Evolutionary conservation across 148 eudicot species (phyloP), one percentile per base, ranked within the genome.

Genomic region (Limonium bicolor): DNA sequence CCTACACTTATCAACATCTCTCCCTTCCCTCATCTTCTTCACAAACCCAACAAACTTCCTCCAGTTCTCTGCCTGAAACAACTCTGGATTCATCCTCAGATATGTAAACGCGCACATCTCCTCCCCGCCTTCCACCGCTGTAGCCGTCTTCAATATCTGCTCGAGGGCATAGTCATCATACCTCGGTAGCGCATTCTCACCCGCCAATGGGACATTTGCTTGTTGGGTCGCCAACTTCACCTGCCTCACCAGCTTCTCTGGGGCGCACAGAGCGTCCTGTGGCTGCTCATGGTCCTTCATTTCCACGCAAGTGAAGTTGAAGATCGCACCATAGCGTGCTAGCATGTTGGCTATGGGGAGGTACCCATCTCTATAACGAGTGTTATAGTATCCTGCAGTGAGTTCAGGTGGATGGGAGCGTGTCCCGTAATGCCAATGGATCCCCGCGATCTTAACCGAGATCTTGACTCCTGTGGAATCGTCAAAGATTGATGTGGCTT

Each of bases 241-340:
- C 54, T 90, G 97, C 60, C 50, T 65, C 1, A 90, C 97, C 1
- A 90, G 80, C 50, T 77, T 80, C 71, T 83, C 97, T 0, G 97
- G 97, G 4, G 82, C 84, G 44, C 97, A 90, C 9, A 52, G 51
- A 0, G 97, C 97, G 2, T 90, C 93, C 51, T 84, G 94, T 0
- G 97, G 97, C 59, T 90, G 97, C 72, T 90, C 97, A 34, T 84
- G 76, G 23, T 90, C 97, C 5, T 93, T 71, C 97, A 90, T 90
- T 45, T 90, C 97, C 2, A 90, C 80, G 41, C 97, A 90, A 0
- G 97, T 90, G 79, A 90, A 90, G 60, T 90, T 90, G 61, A 90
- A 78, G 4, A 90, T 18, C 0, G 93, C 95, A 0, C 77, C 73
- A 17, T 90, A 80, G 28, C 95, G 93, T 3, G 71, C 95, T 0